A percentile compares a stretch with the other conserved stretches of the same genome.
These are phyloP conservation scores for Fusarium transvaalense DNA, from an alignment of 2,329 filamentous ascomycete genomes.

Conservation along the genomic window DNA sequence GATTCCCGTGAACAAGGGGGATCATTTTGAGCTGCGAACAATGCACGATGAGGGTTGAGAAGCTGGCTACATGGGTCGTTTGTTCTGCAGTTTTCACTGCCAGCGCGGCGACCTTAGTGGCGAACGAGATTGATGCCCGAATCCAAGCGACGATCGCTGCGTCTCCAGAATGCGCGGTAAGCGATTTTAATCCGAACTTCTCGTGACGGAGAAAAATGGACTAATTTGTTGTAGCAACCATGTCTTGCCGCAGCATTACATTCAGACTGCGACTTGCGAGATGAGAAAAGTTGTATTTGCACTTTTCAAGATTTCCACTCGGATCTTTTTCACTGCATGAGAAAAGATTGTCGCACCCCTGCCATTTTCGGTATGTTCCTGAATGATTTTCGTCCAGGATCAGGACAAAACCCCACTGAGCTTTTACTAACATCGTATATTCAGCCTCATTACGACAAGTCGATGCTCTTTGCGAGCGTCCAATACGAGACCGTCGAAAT, in stretches of 20 bases:
- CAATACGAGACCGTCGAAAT: conserved; percentile 12
- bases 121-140: neutral
- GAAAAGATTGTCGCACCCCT: neutral
- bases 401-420: neutral
- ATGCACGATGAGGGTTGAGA: conserved; percentile 4
- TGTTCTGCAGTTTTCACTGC: neutral
- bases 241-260: neutral
- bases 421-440: neutral
- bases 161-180: conserved; percentile 1
- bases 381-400: neutral
- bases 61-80: neutral
- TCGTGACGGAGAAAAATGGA: neutral
- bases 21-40: neutral
- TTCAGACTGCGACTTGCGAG: neutral
- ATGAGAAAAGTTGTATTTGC: conserved; percentile 5
- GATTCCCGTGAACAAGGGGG: neutral
- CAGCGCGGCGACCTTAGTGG: neutral
- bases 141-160: neutral
- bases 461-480: conserved; percentile 10
- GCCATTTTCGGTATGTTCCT: conserved; percentile 3
- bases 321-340: neutral
- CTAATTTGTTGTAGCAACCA: neutral
- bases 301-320: neutral
- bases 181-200: neutral
- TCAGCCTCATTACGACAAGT: conserved; percentile 10